phyloP scores from a whole-genome alignment of 768 basidiomycete species.

The Myochromella boudieri region DNA sequence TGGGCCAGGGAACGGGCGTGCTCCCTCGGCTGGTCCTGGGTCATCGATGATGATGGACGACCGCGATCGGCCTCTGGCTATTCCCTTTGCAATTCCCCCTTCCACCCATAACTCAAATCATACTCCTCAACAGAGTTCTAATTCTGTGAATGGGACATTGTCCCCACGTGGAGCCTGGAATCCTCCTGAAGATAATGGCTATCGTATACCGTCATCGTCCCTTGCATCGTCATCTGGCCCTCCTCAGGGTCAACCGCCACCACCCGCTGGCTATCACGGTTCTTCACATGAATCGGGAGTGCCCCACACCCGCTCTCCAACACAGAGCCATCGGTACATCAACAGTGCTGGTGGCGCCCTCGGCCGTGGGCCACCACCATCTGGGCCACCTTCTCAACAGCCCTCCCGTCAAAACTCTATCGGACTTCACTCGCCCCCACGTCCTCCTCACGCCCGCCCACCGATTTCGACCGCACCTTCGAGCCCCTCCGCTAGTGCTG shows the following conservation, averaged over 20 bases:
- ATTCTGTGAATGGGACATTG: conserved; percentile 24
- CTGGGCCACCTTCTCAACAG: conserved; percentile 17
- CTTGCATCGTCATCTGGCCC: conserved; percentile 23
- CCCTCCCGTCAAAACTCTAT: conserved; percentile 27
- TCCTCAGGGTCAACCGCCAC: conserved; percentile 22
- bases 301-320: conserved; percentile 35
- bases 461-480: conserved; percentile 25
- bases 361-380: conserved; percentile 22
- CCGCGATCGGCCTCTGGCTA: conserved; percentile 51
- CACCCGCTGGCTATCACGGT: conserved; percentile 24
- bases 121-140: conserved; percentile 16
- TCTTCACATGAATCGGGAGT: conserved; percentile 16
- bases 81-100: conserved; percentile 51
- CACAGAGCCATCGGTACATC: conserved; percentile 40
- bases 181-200: conserved; percentile 26
- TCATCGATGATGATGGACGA: conserved; percentile 39
- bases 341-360: conserved; percentile 19
- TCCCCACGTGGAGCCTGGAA: conserved; percentile 37
- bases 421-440: conserved; percentile 35
- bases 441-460: conserved; percentile 21
- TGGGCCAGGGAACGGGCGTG: conserved; percentile 24
- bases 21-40: conserved; percentile 15
- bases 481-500: conserved; percentile 22
- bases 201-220: conserved; percentile 29
- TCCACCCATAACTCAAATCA: conserved; percentile 16